A percentile compares a stretch with the other conserved stretches of the same genome.
Evolutionary conservation across 176 grass and related monocot species (phyloP).

Genomic region (Panicum miliaceum): DNA sequence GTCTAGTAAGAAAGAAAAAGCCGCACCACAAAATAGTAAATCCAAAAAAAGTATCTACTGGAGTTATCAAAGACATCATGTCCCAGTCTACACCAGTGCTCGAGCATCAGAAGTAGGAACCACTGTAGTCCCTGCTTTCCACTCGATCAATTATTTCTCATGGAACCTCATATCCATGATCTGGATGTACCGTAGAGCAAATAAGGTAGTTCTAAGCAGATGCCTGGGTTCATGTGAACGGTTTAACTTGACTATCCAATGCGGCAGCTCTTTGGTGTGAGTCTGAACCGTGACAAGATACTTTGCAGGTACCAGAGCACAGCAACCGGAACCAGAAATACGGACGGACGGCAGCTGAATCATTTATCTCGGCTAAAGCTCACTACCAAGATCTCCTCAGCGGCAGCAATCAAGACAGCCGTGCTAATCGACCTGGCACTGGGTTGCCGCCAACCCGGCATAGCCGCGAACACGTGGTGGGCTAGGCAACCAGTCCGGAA

Average conservation of each 20-base stretch:
- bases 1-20: neutral
- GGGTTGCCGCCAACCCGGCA: neutral
- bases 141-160: neutral
- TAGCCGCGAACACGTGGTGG: conserved; percentile 22
- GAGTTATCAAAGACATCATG: neutral
- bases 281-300: neutral
- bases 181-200: neutral
- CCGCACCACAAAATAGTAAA: neutral
- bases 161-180: neutral
- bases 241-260: neutral
- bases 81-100: neutral
- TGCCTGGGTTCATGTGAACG: neutral
- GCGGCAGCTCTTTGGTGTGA: neutral
- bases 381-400: neutral
- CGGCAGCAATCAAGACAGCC: neutral
- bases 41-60: neutral
- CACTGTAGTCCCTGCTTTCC: neutral
- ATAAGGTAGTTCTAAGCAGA: neutral
- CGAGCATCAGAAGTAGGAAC: neutral
- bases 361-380: neutral
- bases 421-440: neutral
- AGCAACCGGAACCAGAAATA: neutral
- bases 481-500: neutral
- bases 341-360: neutral
- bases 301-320: neutral